Base-by-base conservation (phyloP, 305 asterid genomes). In the Fraxinus ornus region DNA sequence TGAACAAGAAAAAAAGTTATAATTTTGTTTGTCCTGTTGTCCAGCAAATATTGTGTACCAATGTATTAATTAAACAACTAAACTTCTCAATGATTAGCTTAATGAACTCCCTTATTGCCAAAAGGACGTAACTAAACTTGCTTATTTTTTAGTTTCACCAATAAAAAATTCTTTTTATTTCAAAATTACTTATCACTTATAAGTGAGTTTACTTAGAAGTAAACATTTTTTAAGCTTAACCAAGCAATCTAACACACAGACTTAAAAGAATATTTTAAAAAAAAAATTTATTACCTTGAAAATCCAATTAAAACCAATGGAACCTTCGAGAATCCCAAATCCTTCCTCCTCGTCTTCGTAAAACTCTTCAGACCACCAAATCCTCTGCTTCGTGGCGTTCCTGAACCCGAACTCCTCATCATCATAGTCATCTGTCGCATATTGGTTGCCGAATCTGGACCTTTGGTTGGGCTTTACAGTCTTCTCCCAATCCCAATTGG, bases 351-450 rank as follows among this genome's bases (percentile, higher is more conserved):
- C 93, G 0, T 89, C 93, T 0, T 57, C 90, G 12, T 80, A 68
- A 60, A 75, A 28, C 83, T 91, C 97, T 85, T 90, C 94, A 41
- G 93, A 91, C 98, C 94, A 94, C 97, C 98, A 93, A 83, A 28
- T 79, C 89, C 97, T 88, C 93, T 81, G 86, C 86, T 86, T 90
- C 85, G 85, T 80, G 32, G 87, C 52, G 41, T 79, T 88, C 74
- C 90, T 87, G 80, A 88, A 92, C 77, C 91, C 90, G 55, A 83
- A 88, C 35, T 84, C 94, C 36, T 37, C 92, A 17, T 87, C 92
- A 28, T 85, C 92, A 41, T 64, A 32, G n/a, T 86, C 92, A 44
- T 84, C 85, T 24, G 86, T 82, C 68, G 33, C 84, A 78, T 85
- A 88, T 75, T 88, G 85, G 79, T 88, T 90, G 4, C 78, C 82